Evolutionary conservation across 2,329 filamentous ascomycete genomes (phyloP), one percentile per base, ranked within the genome.

Genomic region (Cryphonectria naterciae): DNA sequence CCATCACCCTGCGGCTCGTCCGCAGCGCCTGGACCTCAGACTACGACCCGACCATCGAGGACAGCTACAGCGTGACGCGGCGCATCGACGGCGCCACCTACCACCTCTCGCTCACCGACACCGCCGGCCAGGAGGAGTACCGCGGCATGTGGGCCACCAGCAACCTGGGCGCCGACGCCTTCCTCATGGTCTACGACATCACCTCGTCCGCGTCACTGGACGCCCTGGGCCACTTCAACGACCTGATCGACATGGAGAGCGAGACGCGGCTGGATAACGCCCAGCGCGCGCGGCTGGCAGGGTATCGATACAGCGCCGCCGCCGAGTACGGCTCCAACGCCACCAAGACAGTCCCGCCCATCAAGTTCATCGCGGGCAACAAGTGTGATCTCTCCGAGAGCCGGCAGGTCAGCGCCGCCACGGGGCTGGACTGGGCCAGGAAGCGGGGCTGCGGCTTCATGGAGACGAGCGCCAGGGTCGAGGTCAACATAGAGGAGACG

Each of bases 401-500:
- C 75, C 83, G 93, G 65, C 86, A 90, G 79, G 89, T 96, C 11
- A 83, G 88, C n/a, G 92, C 92, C 8, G 86, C 89, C 58, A 83
- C 87, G 70, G 93, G 93, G 0, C 83, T 95, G 60, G 92, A 94
- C 75, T 96, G 93, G 93, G 92, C 93, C 66, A 84, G 92, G 72
- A 84, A 84, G 72, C 85, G 88, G 68, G 89, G 89, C 60, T 95
- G 92, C 81, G 93, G 93, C 54, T 96, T 96, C 82, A 96, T 96
- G 93, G 93, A 96, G 87, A 96, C 93, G 73, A 94, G 91, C 77
- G 93, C 93, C 5, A 84, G 93, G 68, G 88, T 94, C 76, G 92
- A 94, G 84, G 93, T 96, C 74, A 96, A 96, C 79, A 93, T 96
- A 73, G 93, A 96, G 80, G 93, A 96, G 86, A 95, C 93, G 0